A percentile compares a stretch with the other conserved stretches of the same genome.
Conservation (phyloP, 1,139 yeast species). For the Geotrichum restrictum region DNA sequence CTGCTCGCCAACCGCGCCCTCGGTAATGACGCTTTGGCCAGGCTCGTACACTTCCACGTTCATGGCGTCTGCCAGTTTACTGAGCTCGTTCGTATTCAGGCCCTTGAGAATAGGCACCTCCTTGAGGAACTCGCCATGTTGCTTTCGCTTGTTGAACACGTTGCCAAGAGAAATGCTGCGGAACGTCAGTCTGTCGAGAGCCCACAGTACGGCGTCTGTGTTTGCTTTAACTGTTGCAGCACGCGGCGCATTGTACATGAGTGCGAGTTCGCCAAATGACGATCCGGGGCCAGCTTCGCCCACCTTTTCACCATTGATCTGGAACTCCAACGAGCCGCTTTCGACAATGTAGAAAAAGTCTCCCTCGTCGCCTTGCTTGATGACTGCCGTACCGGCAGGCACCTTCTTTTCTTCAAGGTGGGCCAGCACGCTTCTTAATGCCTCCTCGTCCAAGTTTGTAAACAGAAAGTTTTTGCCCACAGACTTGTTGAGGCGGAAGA, state of each 20-base stretch:
- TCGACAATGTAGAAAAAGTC: conserved; percentile 90
- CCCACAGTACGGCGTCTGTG: conserved; percentile 75
- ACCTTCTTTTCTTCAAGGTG: conserved; percentile 74
- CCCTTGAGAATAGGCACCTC: conserved; percentile 75
- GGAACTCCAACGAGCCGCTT: conserved; percentile 75
- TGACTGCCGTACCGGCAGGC: conserved; percentile 60
- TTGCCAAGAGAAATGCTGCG: conserved; percentile 86
- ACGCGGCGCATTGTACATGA: conserved; percentile 96
- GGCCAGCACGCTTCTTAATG: conserved; percentile 70
- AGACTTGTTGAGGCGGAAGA: conserved; percentile 61
- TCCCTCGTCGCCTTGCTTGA: conserved; percentile 94
- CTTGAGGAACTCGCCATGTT: conserved; percentile 85
- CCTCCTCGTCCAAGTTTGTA: conserved; percentile 65
- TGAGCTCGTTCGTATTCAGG: conserved; percentile 77
- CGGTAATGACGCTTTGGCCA: conserved; percentile 72
- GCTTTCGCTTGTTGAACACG: conserved; percentile 80
- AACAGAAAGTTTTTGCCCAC: conserved; percentile 81
- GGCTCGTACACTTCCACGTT: conserved; percentile 68
- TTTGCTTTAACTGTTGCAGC: conserved; percentile 90
- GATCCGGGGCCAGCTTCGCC: conserved; percentile 78
- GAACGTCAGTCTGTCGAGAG: conserved; percentile 88
- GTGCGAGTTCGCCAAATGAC: conserved; percentile 92
- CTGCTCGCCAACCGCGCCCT: conserved; percentile 90
- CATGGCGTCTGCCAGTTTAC: conserved; percentile 90
- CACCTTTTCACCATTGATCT: conserved; percentile 68